phyloP scores from a whole-genome alignment of 2,329 filamentous ascomycete genomes.

The Microcyclospora pomicola region DNA sequence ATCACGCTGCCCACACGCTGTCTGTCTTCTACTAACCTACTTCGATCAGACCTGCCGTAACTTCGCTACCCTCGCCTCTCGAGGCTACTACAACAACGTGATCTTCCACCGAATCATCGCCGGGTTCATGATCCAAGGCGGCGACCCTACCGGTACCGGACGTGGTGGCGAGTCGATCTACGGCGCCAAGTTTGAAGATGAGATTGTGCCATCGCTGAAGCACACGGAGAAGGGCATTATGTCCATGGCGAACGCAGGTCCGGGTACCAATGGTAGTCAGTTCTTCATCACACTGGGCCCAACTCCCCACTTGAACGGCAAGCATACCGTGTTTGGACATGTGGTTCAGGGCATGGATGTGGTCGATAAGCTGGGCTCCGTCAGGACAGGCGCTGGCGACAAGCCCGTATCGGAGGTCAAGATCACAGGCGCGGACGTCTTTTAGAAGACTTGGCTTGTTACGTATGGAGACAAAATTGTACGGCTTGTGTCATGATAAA shows the following conservation, averaged over 20 bases:
- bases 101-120: constrained; percentile 45
- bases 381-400: constrained; percentile 62
- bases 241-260: constrained; percentile 88
- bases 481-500: too few relatives aligned
- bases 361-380: constrained; percentile 75
- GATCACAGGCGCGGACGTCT: constrained; percentile 36
- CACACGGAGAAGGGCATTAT: constrained; percentile 71
- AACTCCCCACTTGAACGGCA: constrained; percentile 79
- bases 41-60: constrained; percentile 20
- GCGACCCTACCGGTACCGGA: constrained; percentile 21
- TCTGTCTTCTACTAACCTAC: background rate
- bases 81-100: constrained; percentile 23
- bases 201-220: constrained; percentile 64
- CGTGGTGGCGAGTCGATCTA: constrained; percentile 68
- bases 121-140: constrained; percentile 85
- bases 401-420: constrained; percentile 66
- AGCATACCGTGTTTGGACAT: constrained; percentile 90
- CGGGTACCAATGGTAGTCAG: constrained; percentile 84
- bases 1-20: background rate
- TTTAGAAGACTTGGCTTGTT: constrained; percentile 3
- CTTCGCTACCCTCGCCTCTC: constrained; percentile 21
- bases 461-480: too few relatives aligned
- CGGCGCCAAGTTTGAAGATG: constrained; percentile 75
- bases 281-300: constrained; percentile 77
- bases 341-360: constrained; percentile 84